A percentile compares a stretch with the other conserved stretches of the same genome.
These are phyloP conservation scores for Yamadazyma kanchanaburiensis DNA, from an alignment of 1,139 yeast species.

Conservation along the genomic window DNA sequence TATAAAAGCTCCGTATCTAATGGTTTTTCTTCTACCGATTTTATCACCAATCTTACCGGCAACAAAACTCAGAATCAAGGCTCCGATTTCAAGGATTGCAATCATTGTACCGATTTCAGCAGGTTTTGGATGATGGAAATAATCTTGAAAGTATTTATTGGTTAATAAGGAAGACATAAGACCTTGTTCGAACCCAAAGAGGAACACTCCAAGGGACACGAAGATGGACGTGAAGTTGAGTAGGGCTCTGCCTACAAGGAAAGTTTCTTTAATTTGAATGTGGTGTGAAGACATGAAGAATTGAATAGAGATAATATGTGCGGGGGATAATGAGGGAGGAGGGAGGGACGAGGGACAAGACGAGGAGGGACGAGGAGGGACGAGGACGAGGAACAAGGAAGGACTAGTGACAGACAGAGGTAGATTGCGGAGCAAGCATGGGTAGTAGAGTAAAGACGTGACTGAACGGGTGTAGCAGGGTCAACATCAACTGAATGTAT, in stretches of 20 bases:
- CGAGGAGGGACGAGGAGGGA: too few species aligned
- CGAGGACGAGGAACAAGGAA: too few species aligned
- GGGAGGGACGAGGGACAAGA: too few species aligned
- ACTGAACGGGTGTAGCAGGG: too few species aligned
- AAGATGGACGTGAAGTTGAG: slow-evolving; percentile 57
- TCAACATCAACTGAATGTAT: too few species aligned
- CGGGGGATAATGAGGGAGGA: too few species aligned
- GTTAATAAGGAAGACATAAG: slow-evolving; percentile 60
- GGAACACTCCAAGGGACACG: slow-evolving; percentile 56
- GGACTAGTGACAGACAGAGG: too few species aligned
- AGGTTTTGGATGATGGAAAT: slow-evolving; percentile 64
- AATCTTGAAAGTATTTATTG: slow-evolving; percentile 67
- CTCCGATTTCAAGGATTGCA: slow-evolving; percentile 66
- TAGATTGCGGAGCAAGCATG: too few species aligned
- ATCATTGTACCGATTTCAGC: slow-evolving; percentile 50
- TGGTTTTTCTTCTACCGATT: slow-evolving; percentile 77
- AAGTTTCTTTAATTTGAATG: slow-evolving; percentile 35
- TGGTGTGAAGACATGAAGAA: slow-evolving; percentile 26
- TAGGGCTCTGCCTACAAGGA: slow-evolving; percentile 51
- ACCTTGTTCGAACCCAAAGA: slow-evolving; percentile 65
- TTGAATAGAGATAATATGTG: too few species aligned
- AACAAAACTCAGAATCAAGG: slow-evolving; percentile 69
- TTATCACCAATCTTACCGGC: slow-evolving; percentile 79
- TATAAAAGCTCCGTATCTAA: slow-evolving; percentile 75
- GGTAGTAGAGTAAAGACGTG: too few species aligned